Evolutionary conservation across 805 yeast genomes (phyloP).

Genomic region (Schwanniomyces polymorphus): DNA sequence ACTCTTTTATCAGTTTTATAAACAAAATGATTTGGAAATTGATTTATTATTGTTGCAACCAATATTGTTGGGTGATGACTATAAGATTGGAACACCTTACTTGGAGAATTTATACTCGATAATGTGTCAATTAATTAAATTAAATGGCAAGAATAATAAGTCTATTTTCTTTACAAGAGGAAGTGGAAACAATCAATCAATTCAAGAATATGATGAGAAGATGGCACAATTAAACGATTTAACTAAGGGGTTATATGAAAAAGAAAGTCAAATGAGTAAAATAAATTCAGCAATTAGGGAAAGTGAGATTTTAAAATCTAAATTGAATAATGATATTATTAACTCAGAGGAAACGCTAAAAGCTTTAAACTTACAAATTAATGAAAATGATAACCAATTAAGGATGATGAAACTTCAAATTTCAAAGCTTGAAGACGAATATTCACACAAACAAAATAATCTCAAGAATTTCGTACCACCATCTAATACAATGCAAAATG

Average conservation of each 20-base stretch:
- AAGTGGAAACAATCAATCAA: slow-evolving; percentile 2
- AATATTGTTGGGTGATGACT: slow-evolving; percentile 86
- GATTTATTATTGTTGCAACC: slow-evolving; percentile 84
- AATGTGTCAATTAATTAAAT: slow-evolving; percentile 59
- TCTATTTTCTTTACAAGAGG: slow-evolving; percentile 33
- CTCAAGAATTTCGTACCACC: background rate
- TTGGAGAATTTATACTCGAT: slow-evolving; percentile 83
- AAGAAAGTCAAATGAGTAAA: slow-evolving; percentile 14
- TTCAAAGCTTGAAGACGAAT: background rate
- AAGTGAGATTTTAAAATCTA: slow-evolving; percentile 18
- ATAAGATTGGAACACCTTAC: slow-evolving; percentile 83
- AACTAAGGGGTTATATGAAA: slow-evolving; percentile 16
- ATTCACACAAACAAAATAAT: background rate
- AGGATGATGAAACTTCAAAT: background rate
- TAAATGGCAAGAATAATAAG: slow-evolving; percentile 31
- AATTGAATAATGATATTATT: slow-evolving; percentile 19
- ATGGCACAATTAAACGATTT: slow-evolving; percentile 19
- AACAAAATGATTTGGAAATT: slow-evolving; percentile 52
- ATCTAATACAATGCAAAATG: background rate
- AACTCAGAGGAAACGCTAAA: slow-evolving; percentile 18
- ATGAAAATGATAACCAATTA: slow-evolving; percentile 10
- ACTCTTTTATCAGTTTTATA: slow-evolving; percentile 65
- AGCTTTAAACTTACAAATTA: slow-evolving; percentile 13
- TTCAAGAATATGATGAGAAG: slow-evolving; percentile 16
- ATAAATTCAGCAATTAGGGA: slow-evolving; percentile 18